These are phyloP conservation scores for Annulohypoxylon stygium DNA, from an alignment of 495 filamentous ascomycete genomes.

Conservation along the genomic window DNA sequence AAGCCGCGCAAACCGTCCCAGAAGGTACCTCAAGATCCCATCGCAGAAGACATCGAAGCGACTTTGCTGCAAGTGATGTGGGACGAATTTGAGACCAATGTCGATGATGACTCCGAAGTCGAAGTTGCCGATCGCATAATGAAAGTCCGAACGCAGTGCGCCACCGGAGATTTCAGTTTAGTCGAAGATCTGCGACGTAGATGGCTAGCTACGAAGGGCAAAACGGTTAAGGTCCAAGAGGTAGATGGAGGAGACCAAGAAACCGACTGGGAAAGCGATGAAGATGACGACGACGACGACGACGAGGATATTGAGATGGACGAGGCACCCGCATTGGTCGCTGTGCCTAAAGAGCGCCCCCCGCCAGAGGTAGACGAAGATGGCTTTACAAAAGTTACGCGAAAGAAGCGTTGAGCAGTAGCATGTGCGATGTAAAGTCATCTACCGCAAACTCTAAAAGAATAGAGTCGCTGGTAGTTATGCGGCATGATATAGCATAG, in stretches of 20 bases:
- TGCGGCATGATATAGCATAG: conserved; percentile 22
- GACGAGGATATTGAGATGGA: conserved; percentile 80
- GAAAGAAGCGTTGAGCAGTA: conserved; percentile 71
- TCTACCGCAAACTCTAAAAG: conserved; percentile 12
- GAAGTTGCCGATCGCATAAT: conserved; percentile 80
- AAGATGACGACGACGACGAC: conserved; percentile 66
- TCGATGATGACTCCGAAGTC: conserved; percentile 88
- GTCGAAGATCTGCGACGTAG: conserved; percentile 76
- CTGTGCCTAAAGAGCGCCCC: conserved; percentile 70
- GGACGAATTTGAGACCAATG: conserved; percentile 92
- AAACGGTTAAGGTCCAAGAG: conserved; percentile 69
- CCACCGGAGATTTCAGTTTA: conserved; percentile 72
- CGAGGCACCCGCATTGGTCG: conserved; percentile 73
- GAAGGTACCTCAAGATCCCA: conserved; percentile 68
- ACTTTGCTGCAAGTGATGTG: conserved; percentile 89
- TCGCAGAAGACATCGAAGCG: conserved; percentile 85
- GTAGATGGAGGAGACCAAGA: conserved; percentile 72
- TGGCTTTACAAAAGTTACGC: conserved; percentile 90
- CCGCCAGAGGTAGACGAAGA: conserved; percentile 90
- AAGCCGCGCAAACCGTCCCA: conserved; percentile 37
- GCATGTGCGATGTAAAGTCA: conserved; percentile 4
- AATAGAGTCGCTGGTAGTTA: conserved; percentile 20
- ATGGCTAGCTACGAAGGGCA: conserved; percentile 71
- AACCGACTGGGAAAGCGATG: conserved; percentile 66
- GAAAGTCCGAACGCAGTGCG: conserved; percentile 70